These are phyloP conservation scores for Blastomyces gilchristii DNA, from an alignment of 2,329 filamentous ascomycete genomes.

Conservation along the genomic window DNA sequence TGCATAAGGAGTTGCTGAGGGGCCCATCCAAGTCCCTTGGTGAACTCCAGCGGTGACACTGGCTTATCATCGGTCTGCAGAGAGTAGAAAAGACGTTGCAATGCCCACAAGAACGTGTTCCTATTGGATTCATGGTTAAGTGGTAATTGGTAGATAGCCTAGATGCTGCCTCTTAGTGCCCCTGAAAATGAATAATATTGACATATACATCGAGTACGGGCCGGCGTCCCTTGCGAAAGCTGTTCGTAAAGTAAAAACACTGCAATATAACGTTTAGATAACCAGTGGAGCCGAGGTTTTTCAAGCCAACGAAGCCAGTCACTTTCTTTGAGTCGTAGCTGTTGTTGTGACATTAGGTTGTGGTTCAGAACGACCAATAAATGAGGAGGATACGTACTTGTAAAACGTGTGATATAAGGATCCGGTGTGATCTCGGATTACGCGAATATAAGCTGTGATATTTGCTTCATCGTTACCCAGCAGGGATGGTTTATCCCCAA, in stretches of 20 bases:
- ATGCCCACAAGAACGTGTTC: conserved; percentile 5
- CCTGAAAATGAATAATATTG: neutral
- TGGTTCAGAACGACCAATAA: neutral
- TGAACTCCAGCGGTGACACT: conserved; percentile 8
- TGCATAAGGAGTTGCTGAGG: conserved; percentile 10
- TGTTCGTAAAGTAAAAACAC: conserved; percentile 57
- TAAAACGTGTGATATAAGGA: conserved; percentile 21
- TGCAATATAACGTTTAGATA: conserved; percentile 67
- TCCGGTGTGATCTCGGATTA: conserved; percentile 24
- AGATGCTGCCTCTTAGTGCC: neutral
- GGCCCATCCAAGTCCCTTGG: conserved; percentile 8
- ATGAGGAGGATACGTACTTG: neutral
- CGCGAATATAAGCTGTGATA: conserved; percentile 22
- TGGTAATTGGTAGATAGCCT: conserved; percentile 9
- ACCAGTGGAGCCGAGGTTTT: conserved; percentile 81
- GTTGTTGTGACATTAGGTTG: conserved; percentile 18
- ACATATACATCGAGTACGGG: neutral
- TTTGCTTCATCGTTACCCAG: conserved; percentile 23
- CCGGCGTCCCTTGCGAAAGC: conserved; percentile 9
- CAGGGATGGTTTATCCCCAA: conserved; percentile 10
- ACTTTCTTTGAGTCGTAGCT: conserved; percentile 89
- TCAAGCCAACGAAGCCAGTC: conserved; percentile 79
- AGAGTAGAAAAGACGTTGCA: conserved; percentile 11
- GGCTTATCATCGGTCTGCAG: conserved; percentile 5
- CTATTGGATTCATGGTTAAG: conserved; percentile 1